phyloP scores from a whole-genome alignment of 148 eudicot species.

The Rhododendron simsii region DNA sequence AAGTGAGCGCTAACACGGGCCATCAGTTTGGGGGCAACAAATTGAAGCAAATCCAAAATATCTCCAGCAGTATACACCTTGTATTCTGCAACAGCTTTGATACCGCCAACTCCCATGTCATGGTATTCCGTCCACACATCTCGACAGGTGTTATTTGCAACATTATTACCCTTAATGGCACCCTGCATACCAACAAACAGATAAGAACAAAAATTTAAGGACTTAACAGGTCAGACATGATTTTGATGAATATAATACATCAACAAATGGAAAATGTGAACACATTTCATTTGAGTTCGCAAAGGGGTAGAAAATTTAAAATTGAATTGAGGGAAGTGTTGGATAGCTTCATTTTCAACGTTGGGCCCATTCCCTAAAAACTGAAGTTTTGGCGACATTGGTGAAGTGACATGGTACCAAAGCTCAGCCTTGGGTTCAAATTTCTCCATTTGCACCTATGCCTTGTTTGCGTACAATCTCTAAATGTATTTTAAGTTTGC shows the following conservation, averaged over 20 bases:
- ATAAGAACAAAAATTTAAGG: neutral
- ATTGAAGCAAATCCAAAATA: constrained; percentile 62
- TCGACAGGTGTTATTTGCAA: constrained; percentile 67
- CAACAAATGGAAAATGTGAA: neutral
- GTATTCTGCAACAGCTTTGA: constrained; percentile 81
- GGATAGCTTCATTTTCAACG: neutral
- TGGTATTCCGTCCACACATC: constrained; percentile 98
- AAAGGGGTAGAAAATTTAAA: neutral
- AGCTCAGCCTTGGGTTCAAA: neutral
- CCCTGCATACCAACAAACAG: constrained; percentile 37
- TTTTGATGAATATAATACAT: neutral
- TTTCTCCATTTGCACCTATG: neutral
- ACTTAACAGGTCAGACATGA: neutral
- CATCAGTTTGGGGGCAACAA: constrained; percentile 95
- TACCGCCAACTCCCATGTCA: constrained; percentile 90
- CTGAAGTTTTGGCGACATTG: neutral
- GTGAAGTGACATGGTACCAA: neutral
- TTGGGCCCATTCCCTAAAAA: neutral
- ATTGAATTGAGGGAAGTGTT: neutral
- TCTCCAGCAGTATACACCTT: constrained; percentile 77
- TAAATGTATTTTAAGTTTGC: neutral
- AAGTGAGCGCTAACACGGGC: constrained; percentile 76
- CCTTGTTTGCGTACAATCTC: neutral
- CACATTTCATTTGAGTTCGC: neutral
- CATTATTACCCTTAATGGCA: constrained; percentile 70